Evolutionary conservation across 2,329 filamentous ascomycete species (phyloP), one percentile per base, ranked within the genome.

Genomic region (Aureobasidium sp.): DNA sequence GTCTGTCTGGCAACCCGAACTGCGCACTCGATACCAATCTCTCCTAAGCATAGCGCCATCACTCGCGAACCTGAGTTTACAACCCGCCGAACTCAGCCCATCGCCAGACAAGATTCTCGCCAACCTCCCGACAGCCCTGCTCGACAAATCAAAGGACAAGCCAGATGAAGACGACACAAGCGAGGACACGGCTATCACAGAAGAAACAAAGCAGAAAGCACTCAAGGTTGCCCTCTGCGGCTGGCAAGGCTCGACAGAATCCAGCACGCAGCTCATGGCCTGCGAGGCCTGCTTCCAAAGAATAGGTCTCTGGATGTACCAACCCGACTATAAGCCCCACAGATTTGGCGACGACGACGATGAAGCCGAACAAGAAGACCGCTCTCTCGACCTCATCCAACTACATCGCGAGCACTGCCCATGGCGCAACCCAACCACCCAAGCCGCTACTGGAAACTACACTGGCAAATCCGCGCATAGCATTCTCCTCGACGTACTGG

Each of bases 301-400:
- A 1, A 80, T 97, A 0, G 94, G 94, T 0, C 80, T 99, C 2
- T 99, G 94, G 94, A 88, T 99, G 79, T 97, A 96, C 73, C 73
- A 91, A 87, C 73, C 83, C 84, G 68, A 82, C 42, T 73, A 74
- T 63, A 65, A 63, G 22, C 64, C n/a, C 8, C 60, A 34, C 51
- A 22, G 6, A 37, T 62, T 62, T 25, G 22, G 22, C 31, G 61
- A 49, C 11, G 61, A 63, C 22, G 63, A 80, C 39, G 70, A 77
- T 39, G 76, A 86, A 11, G 73, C 87, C 11, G 63, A 62, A 5
- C 64, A 68, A 6, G 66, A 66, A 3, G 65, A 66, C 17, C 59
- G 64, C 9, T 62, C 63, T 25, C 63, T 74, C 15, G 67, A 75
- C 61, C 68, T 75, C 6, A 48, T 72, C 3, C 67, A 73, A 25